Base-by-base conservation (phyloP, 257 asterid genomes). In the Paulownia fortunei region DNA sequence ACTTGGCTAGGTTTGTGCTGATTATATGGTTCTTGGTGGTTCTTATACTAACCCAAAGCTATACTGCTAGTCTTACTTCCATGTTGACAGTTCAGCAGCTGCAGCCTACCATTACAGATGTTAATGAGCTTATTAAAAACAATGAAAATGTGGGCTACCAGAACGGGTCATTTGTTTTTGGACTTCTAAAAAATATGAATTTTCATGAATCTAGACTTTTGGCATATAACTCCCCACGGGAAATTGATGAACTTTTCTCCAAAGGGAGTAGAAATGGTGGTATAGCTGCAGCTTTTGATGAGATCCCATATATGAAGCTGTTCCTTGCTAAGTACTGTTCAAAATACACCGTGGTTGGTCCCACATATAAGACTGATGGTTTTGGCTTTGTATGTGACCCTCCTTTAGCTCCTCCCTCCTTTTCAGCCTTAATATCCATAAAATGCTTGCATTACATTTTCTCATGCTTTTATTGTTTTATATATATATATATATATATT, bases 381-480 rank as follows among this genome's bases (percentile, higher is more conserved):
- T 80, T 90, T 36, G 89, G 87, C 64, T 88, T 90, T 39, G 95
- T 90, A 82, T 13, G 92, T 52, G 1, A n/a, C n/a, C n/a, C n/a
- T n/a, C n/a, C n/a, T n/a, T n/a, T n/a, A n/a, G n/a, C n/a, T n/a
- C n/a, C n/a, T n/a, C n/a, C n/a, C n/a, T n/a, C n/a, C n/a, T n/a
- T n/a, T n/a, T n/a, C n/a, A n/a, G n/a, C n/a, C n/a, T n/a, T n/a
- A n/a, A n/a, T n/a, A n/a, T n/a, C n/a, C n/a, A n/a, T n/a, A n/a
- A n/a, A n/a, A n/a, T n/a, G n/a, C n/a, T n/a, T n/a, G n/a, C n/a
- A n/a, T n/a, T n/a, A n/a, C n/a, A n/a, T n/a, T n/a, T n/a, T 30
- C 41, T 60, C 42, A 0, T 60, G 8, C 15, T 26, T 26, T 60
- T 13, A 19, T 60, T 60, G 39, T 60, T 41, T n/a, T n/a, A n/a